A percentile compares a stretch with the other conserved stretches of the same genome.
Conservation (phyloP, 2,329 filamentous ascomycete genomes). For the Pseudocercospora ulei region DNA sequence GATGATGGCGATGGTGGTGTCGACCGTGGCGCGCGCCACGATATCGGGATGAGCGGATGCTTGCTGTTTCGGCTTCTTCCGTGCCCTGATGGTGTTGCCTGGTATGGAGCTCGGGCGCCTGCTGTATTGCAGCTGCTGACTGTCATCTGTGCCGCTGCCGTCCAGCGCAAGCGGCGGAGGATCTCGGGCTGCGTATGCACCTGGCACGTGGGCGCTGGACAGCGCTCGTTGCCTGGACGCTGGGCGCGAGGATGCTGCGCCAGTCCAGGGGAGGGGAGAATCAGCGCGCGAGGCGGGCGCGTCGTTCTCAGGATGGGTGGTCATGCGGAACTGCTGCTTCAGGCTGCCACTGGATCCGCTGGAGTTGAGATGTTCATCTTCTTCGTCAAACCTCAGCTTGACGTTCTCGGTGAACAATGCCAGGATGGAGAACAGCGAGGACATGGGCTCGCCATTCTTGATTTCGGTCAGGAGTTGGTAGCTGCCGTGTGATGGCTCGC, state of each 20-base stretch:
- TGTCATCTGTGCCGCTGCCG: slow-evolving; percentile 25
- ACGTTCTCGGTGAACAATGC: slow-evolving; percentile 95
- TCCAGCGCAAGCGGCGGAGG: slow-evolving; percentile 30
- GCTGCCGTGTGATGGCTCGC: slow-evolving; percentile 59
- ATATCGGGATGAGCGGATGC: slow-evolving; percentile 92
- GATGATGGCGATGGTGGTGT: slow-evolving; percentile 97
- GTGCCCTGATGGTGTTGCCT: slow-evolving; percentile 15
- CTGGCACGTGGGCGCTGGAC: slow-evolving; percentile 15
- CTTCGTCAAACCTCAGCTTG: slow-evolving; percentile 59
- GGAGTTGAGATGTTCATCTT: slow-evolving; percentile 45
- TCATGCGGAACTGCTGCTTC: slow-evolving; percentile 23
- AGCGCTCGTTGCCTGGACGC: slow-evolving; percentile 25
- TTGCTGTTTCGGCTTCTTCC: slow-evolving; percentile 35
- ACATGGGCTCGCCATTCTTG: slow-evolving; percentile 96
- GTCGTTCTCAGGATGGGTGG: slow-evolving; percentile 19
- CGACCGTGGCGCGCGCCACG: slow-evolving; percentile 86
- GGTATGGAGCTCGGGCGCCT: slow-evolving; percentile 26
- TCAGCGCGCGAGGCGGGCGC: slow-evolving; percentile 26
- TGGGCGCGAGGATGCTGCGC: slow-evolving; percentile 20
- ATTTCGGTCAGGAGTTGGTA: slow-evolving; percentile 96
- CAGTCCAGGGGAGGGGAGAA: slow-evolving; percentile 23
- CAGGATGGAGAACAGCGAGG: slow-evolving; percentile 92
- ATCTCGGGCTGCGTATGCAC: slow-evolving; percentile 23
- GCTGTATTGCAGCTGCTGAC: slow-evolving; percentile 20
- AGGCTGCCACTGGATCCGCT: slow-evolving; percentile 22